Base-by-base conservation (phyloP, 1,284 basidiomycete genomes). In the Stygiomarasmius scandens region DNA sequence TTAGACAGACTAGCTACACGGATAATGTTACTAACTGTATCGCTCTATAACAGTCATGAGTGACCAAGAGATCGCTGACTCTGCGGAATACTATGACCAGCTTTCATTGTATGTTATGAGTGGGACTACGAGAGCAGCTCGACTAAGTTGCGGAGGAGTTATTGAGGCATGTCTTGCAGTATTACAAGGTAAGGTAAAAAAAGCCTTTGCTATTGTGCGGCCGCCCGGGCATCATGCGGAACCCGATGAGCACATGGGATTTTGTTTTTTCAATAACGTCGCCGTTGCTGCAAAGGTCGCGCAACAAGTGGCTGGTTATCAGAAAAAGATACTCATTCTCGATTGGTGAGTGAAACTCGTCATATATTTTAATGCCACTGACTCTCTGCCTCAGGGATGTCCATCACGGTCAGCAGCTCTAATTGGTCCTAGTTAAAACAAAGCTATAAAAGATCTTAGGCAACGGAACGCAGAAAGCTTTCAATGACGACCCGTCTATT, bases 191-290 rank as follows among this genome's bases (percentile, higher is more conserved):
- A 80, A 87, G 62, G 81, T 98, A 34, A 83, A 89, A 64, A 98
- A 96, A 69, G 84, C 93, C 0, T 92, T 99, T 67, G 97, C 97
- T 1, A 94, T 99, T 63, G 94, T 99, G 34, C 85, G 97, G 23
- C 97, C 97, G 10, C 97, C 97, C 0, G 97, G 97, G 0, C 97
- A 99, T 71, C 97, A 99, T 67, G 96, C 97, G 19, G 97, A 99
- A 72, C 97, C 97, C 1, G 90, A 96, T 63, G 92, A 95, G 69
- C 92, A 95, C 67, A 98, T 98, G 93, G 97, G 97, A 0, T 99
- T 99, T 74, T 99, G 97, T 74, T 96, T 99, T 77, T 98, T 95
- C 78, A 99, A 99, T 74, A 99, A 99, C 66, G 96, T 97, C 20
- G 92, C 96, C 1, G 91, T 99, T 5, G 96, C 96, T 1, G 84